These are phyloP conservation scores for Carex sylvatica DNA, from an alignment of 202 grass and related monocot species.

Conservation along the genomic window DNA sequence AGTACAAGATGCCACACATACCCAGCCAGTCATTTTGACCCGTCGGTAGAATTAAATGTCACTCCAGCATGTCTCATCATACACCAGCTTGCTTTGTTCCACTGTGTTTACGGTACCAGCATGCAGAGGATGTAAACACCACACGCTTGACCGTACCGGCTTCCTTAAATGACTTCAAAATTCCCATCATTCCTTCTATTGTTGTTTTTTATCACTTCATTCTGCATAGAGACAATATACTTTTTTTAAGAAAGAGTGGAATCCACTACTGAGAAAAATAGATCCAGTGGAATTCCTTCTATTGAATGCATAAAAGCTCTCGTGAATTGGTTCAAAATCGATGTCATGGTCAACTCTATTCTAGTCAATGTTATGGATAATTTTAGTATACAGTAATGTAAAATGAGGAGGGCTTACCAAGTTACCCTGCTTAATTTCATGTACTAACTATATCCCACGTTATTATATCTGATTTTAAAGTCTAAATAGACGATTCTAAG, in stretches of 20 bases:
- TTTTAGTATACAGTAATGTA: no score
- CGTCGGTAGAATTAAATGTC: conserved; percentile 71
- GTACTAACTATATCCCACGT: no score
- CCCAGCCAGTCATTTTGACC: conserved; percentile 94
- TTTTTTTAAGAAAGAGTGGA: neutral
- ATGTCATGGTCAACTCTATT: no score
- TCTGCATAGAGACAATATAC: conserved; percentile 30
- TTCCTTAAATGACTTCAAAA: conserved; percentile 74
- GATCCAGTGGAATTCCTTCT: no score
- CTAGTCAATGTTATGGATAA: no score
- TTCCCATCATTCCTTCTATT: conserved; percentile 71
- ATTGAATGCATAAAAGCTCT: no score
- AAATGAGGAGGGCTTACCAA: no score
- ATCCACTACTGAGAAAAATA: no score
- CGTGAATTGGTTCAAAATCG: no score
- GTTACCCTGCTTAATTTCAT: no score
- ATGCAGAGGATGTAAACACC: conserved; percentile 87
- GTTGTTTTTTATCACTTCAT: conserved; percentile 72
- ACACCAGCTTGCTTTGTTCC: conserved; percentile 33
- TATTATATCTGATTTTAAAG: no score
- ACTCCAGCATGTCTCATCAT: conserved; percentile 75
- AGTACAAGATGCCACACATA: neutral
- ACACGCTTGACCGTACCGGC: conserved; percentile 65
- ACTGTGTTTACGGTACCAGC: conserved; percentile 55
- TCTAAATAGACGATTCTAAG: no score